These are phyloP conservation scores for Trichoderma lentiforme DNA, from an alignment of 2,329 filamentous ascomycete genomes.

Conservation along the genomic window DNA sequence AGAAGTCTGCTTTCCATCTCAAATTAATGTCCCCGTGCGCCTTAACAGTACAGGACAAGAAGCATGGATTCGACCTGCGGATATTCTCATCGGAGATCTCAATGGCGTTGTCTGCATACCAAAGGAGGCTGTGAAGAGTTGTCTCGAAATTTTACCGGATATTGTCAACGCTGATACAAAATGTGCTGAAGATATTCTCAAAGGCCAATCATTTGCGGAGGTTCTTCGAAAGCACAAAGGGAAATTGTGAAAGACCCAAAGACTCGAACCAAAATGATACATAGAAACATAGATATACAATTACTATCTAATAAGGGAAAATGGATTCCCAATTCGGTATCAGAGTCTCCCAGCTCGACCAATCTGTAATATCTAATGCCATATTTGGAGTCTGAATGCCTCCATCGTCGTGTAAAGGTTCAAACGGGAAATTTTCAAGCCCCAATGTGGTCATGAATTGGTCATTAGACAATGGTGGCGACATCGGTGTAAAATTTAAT, in stretches of 20 bases:
- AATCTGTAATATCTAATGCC: not conserved
- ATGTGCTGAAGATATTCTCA: not conserved
- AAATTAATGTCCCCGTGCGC: not conserved
- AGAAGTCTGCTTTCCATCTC: not conserved
- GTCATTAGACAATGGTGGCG: not conserved
- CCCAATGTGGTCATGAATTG: not conserved
- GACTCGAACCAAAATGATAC: not conserved
- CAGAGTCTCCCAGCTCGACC: not conserved
- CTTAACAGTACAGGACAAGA: not conserved
- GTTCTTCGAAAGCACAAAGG: not conserved
- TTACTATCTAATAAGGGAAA: not conserved
- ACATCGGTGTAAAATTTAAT: not conserved
- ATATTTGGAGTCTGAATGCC: not conserved
- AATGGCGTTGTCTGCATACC: not conserved
- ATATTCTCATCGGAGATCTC: not conserved
- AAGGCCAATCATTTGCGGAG: not conserved
- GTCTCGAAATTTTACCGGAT: not conserved
- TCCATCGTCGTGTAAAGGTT: not conserved
- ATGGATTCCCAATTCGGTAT: not conserved
- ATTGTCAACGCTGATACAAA: not conserved
- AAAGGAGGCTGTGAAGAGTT: not conserved
- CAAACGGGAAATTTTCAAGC: not conserved
- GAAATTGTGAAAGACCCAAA: not conserved
- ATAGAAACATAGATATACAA: not conserved
- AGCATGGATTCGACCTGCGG: not conserved